Percentiles rank a stretch among this genome's conserved stretches.
These are phyloP conservation scores for Schizochytrium sp. DNA, from an alignment of 108 stramenopile species.

Conservation along the genomic window DNA sequence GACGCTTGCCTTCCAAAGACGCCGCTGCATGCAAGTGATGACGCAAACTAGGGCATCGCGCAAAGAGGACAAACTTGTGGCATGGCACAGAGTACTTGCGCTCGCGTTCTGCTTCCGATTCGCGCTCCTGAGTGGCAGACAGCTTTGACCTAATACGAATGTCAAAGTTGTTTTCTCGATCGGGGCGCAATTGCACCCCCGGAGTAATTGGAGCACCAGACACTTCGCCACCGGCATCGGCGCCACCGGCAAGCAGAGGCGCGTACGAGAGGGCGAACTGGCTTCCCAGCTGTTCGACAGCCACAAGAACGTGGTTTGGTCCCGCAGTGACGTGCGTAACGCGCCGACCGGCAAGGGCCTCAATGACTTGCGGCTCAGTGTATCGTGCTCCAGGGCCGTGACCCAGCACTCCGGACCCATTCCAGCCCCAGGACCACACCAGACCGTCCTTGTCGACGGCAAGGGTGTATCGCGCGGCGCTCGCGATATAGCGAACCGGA, in stretches of 20 bases:
- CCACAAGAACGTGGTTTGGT: neutral
- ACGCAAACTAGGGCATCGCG: neutral
- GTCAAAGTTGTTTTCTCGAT: neutral
- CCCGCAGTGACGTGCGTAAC: neutral
- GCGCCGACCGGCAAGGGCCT: neutral
- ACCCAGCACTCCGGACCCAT: neutral
- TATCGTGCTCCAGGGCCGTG: neutral
- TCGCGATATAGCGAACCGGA: neutral
- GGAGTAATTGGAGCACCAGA: neutral
- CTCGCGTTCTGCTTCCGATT: neutral
- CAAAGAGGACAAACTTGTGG: neutral
- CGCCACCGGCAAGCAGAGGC: neutral
- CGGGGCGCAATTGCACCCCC: neutral
- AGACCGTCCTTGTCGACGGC: neutral
- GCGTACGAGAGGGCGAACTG: neutral
- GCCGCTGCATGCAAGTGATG: neutral
- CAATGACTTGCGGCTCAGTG: neutral
- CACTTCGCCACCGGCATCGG: neutral
- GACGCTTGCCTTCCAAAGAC: neutral
- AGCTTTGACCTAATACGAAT: neutral
- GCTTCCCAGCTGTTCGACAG: neutral
- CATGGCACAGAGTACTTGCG: neutral
- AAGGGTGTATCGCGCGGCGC: neutral
- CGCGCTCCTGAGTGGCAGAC: neutral
- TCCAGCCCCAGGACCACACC: conserved; percentile 5